Evolutionary conservation across 768 basidiomycete genomes (phyloP).

Genomic region (Suillus placidus): DNA sequence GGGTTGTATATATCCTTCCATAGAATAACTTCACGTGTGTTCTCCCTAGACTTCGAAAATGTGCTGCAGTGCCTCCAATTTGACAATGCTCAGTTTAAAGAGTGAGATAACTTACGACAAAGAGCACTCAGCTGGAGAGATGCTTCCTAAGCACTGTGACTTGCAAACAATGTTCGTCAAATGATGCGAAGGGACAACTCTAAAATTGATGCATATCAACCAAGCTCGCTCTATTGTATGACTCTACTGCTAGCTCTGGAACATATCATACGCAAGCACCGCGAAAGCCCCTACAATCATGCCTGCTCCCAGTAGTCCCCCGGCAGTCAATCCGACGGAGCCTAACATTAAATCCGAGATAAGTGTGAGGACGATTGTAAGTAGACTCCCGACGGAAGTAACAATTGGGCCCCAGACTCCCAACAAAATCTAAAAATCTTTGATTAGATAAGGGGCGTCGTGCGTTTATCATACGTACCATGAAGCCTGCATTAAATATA

Average conservation of each 20-base stretch:
- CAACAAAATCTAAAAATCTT: constrained; percentile 60
- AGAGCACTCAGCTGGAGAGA: not conserved
- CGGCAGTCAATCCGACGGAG: constrained; percentile 61
- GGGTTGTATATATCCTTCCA: not conserved
- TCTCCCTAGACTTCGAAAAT: not conserved
- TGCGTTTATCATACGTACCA: constrained; percentile 51
- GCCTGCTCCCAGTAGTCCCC: constrained; percentile 76
- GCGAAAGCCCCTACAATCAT: constrained; percentile 85
- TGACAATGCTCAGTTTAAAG: not conserved
- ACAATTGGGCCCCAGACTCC: constrained; percentile 89
- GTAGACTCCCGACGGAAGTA: constrained; percentile 86
- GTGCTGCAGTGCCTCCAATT: not conserved
- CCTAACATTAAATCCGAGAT: constrained; percentile 78
- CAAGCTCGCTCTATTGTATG: not conserved
- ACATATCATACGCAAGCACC: constrained; percentile 75
- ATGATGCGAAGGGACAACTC: constrained; percentile 4
- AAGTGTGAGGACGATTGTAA: constrained; percentile 91
- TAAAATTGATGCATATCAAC: not conserved
- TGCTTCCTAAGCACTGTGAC: not conserved
- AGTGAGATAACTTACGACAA: not conserved
- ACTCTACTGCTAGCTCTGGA: constrained; percentile 31
- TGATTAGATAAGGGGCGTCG: not conserved
- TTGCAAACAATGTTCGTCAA: not conserved
- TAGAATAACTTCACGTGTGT: not conserved
- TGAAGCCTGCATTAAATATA: constrained; percentile 82